These are phyloP conservation scores for Parastagonospora avenae DNA, from an alignment of 2,329 filamentous ascomycete species.

Conservation along the genomic window DNA sequence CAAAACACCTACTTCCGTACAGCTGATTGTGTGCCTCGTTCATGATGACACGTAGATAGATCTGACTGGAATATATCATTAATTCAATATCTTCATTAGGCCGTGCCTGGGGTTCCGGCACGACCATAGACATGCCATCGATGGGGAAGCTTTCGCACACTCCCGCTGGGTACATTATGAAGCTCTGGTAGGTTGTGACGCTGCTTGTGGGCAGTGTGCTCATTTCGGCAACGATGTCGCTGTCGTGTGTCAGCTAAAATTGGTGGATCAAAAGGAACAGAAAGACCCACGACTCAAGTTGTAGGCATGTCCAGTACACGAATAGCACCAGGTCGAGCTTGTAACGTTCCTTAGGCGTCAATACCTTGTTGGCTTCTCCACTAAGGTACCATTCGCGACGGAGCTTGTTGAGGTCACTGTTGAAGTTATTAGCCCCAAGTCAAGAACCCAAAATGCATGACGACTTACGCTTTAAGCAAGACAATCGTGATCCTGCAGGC, in stretches of 20 bases:
- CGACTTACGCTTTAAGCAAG: slow-evolving; percentile 70
- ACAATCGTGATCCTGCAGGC: slow-evolving; percentile 68
- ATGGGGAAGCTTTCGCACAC: slow-evolving; percentile 51
- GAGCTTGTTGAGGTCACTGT: slow-evolving; percentile 43
- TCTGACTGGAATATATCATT: slow-evolving; percentile 66
- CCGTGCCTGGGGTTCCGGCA: slow-evolving; percentile 12
- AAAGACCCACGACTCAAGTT: slow-evolving; percentile 75
- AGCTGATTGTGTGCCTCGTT: slow-evolving; percentile 62
- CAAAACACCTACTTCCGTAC: slow-evolving; percentile 51
- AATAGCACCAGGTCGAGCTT: slow-evolving; percentile 56
- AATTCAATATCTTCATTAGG: slow-evolving; percentile 51
- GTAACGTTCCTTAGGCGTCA: slow-evolving; percentile 34
- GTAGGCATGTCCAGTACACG: slow-evolving; percentile 91
- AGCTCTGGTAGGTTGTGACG: slow-evolving; percentile 61
- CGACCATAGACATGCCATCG: slow-evolving; percentile 6
- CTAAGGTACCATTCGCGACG: slow-evolving; percentile 25
- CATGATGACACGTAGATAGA: slow-evolving; percentile 62
- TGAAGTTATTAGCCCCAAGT: slow-evolving; percentile 12
- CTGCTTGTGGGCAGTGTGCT: slow-evolving; percentile 64
- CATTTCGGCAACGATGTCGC: slow-evolving; percentile 90
- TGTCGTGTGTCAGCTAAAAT: slow-evolving; percentile 42
- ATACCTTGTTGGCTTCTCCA: slow-evolving; percentile 10
- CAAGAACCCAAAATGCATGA: not conserved
- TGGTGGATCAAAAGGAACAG: not conserved
- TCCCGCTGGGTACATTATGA: slow-evolving; percentile 70